These are phyloP conservation scores for Leucaena leucocephala DNA, from an alignment of 306 rosid genomes.

Conservation along the genomic window DNA sequence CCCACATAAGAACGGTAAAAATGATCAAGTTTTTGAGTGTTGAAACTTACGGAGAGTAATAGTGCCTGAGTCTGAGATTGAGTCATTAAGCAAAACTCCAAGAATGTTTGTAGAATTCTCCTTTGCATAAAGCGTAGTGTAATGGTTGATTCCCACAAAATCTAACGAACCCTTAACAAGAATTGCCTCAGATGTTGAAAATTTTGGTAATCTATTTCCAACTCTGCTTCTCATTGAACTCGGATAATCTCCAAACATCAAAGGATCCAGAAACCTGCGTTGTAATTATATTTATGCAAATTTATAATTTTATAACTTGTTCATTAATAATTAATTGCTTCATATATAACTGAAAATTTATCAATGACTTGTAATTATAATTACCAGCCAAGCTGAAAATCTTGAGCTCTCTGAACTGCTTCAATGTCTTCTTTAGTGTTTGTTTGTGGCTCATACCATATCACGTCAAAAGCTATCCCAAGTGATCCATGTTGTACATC, in stretches of 20 bases:
- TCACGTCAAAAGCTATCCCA: slow-evolving; percentile 17
- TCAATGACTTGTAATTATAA: background rate
- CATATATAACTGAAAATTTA: background rate
- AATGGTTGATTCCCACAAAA: slow-evolving; percentile 25
- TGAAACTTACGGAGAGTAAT: slow-evolving; percentile 6
- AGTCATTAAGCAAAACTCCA: background rate
- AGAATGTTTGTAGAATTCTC: background rate
- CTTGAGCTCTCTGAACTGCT: slow-evolving; percentile 25
- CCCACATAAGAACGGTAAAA: no score
- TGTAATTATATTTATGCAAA: background rate
- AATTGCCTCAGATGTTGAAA: background rate
- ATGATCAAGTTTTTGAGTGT: background rate
- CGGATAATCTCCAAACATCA: slow-evolving; percentile 23
- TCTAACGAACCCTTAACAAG: slow-evolving; percentile 15
- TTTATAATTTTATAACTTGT: background rate
- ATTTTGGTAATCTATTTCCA: slow-evolving; percentile 1
- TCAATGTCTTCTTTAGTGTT: slow-evolving; percentile 12
- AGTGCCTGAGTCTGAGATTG: background rate
- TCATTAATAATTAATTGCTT: background rate
- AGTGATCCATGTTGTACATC: background rate
- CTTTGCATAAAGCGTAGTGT: slow-evolving; percentile 2
- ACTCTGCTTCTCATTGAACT: slow-evolving; percentile 26
- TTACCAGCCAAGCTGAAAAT: slow-evolving; percentile 15
- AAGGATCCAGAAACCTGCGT: slow-evolving; percentile 10
- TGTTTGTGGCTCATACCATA: slow-evolving; percentile 9